Base-by-base conservation (phyloP, 768 basidiomycete species). In the Pleurotus sapidus region DNA sequence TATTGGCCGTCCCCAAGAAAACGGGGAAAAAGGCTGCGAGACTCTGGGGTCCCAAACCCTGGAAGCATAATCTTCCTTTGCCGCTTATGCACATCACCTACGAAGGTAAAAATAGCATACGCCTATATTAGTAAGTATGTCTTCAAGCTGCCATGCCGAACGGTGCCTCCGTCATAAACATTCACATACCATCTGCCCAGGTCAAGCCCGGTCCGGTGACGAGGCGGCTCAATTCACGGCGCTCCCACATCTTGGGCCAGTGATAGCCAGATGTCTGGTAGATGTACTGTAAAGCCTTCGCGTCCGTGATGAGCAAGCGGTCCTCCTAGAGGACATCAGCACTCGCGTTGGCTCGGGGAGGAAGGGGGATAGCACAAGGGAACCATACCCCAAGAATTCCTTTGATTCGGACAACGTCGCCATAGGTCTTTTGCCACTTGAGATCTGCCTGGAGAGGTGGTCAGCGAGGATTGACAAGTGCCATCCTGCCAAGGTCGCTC, bases 61-160 rank as follows among this genome's bases (percentile, higher is more conserved):
- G 82, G 83, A 46, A 81, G 70, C 73, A 84, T 77, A n/a, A 82
- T 72, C 59, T 74, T 82, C 55, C 80, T 69, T 53, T 84, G 82
- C 46, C 84, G 74, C 63, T 71, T 81, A 58, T 85, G 84, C 37
- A 68, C 75, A n/a, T 77, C 75, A 38, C 71, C 72, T 73, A 27
- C 38, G 17, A 12, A 49, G n/a, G 34, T 9, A 34, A 11, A 34
- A 34, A 34, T 34, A 34, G 30, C 49, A 47, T 34, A 11, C 30
- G 30, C 9, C 30, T 11, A 34, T 34, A 7, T 34, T 14, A 34
- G 30, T 50, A 49, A 54, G 9, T 25, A 51, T 1, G 18, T 7
- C 48, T 18, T 18, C n/a, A 30, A 17, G 17, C n/a, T 63, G 46
- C 42, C 34, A 25, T 27, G 8, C 30, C 9, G 30, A 30, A 30